Conservation (phyloP, 176 grass and related monocot species). For the Chloris gayana region DNA sequence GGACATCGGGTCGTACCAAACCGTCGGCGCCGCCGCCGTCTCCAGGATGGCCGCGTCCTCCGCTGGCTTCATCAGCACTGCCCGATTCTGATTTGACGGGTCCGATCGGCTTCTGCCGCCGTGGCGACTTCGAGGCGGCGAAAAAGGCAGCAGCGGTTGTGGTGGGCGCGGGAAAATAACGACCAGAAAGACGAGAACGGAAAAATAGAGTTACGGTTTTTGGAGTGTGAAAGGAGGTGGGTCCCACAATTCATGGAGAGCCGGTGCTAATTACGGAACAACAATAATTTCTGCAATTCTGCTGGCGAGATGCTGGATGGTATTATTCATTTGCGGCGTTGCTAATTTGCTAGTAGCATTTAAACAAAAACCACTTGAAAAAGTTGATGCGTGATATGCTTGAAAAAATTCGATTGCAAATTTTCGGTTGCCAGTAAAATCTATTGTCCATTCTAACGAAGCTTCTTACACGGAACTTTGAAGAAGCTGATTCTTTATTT, state of each 20-base stretch:
- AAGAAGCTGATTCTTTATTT: background rate
- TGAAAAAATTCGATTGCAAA: too few relatives aligned
- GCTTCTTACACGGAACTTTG: too few relatives aligned
- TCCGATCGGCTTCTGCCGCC: background rate
- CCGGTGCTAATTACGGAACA: constrained; percentile 38
- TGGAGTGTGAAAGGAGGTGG: background rate
- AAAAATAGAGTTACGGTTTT: background rate
- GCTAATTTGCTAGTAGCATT: background rate
- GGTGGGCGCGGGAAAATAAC: constrained; percentile 35
- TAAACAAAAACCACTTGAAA: background rate
- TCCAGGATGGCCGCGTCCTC: constrained; percentile 12
- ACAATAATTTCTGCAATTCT: background rate
- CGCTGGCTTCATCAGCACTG: constrained; percentile 30
- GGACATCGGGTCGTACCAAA: constrained; percentile 58
- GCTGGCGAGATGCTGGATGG: background rate
- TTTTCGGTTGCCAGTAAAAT: background rate
- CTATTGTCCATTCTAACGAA: too few relatives aligned
- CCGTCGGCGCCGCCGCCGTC: constrained; percentile 23
- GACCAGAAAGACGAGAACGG: constrained; percentile 1
- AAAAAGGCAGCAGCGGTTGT: background rate
- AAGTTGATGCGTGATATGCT: background rate
- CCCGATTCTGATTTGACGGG: constrained; percentile 4
- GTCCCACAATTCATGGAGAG: constrained; percentile 3
- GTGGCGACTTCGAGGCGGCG: background rate
- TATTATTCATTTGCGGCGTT: background rate